Base-by-base conservation (phyloP, 495 filamentous ascomycete species). In the Aspergillus conjunctus region DNA sequence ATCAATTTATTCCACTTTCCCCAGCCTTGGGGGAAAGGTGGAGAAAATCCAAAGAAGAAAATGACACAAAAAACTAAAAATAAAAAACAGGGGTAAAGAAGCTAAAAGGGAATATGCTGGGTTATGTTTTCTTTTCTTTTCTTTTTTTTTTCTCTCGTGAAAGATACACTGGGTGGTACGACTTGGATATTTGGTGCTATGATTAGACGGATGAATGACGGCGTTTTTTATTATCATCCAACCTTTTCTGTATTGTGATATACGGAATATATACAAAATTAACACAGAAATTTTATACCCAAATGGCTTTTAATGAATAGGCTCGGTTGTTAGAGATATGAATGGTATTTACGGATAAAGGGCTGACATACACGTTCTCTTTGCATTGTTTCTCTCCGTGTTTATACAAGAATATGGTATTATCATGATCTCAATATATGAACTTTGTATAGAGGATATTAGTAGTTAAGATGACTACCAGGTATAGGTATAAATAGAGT, bases 201-300 rank as follows among this genome's bases (percentile, higher is more conserved):
- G 20, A 48, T 48, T 48, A 48, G 44, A 60, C 44, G 52, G 61
- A 52, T 57, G 57, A 56, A 60, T 64, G 62, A 60, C 22, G 46
- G 57, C 56, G 41, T 58, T 64, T 48, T 18, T 26, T 45, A 46
- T 21, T 52, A 30, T n/a, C 14, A 53, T 41, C 46, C 15, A 3
- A 45, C 20, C 18, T 31, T 45, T 21, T 17, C 22, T 26, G 49
- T 55, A 34, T 31, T 11, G 37, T 4, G 37, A 41, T 41, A 4
- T 41, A 41, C 6, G 15, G 37, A 41, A 41, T 5, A 41, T 41
- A 41, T 41, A 41, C 37, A 41, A 41, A 41, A 41, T 14, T 4
- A 41, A 41, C 12, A 41, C 9, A 41, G 4, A 41, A 37, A 41
- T 41, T 41, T n/a, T n/a, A 41, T 41, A n/a, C 15, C 26, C 2